These are phyloP conservation scores for Pelargonium hybrid DNA, from an alignment of 441 rosid species.

Conservation along the genomic window DNA sequence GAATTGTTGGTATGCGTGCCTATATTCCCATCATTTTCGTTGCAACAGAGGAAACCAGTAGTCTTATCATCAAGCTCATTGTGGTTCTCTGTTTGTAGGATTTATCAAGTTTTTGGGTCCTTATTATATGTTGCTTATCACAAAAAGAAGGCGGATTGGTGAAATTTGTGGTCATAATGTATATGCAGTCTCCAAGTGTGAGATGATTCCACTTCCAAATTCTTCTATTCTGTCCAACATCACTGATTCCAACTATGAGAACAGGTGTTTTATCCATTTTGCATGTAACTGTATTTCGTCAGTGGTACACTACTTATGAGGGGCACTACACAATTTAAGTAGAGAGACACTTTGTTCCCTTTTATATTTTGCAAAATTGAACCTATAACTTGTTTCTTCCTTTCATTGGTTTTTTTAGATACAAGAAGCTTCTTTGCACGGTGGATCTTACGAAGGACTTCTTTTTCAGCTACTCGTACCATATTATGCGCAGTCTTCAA, in stretches of 20 bases:
- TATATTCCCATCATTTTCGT: neutral
- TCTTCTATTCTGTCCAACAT: slow-evolving; percentile 44
- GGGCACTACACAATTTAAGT: too few species aligned
- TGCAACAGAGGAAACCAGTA: neutral
- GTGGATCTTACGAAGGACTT: slow-evolving; percentile 98
- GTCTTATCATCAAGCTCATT: neutral
- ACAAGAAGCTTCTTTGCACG: slow-evolving; percentile 83
- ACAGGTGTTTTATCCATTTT: slow-evolving; percentile 56
- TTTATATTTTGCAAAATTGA: neutral
- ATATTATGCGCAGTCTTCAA: slow-evolving; percentile 89
- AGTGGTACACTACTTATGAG: slow-evolving; percentile 18
- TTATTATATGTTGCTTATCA: slow-evolving; percentile 59
- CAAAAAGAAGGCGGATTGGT: slow-evolving; percentile 60
- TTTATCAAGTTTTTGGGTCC: slow-evolving; percentile 68
- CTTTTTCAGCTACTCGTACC: slow-evolving; percentile 94
- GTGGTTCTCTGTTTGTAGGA: slow-evolving; percentile 29
- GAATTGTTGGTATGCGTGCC: slow-evolving; percentile 46
- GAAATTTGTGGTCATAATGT: slow-evolving; percentile 53
- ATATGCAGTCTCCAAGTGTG: slow-evolving; percentile 49
- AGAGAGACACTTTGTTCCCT: slow-evolving; percentile 1
- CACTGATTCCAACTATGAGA: slow-evolving; percentile 57
- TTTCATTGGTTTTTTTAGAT: slow-evolving; percentile 43
- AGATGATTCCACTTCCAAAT: slow-evolving; percentile 45
- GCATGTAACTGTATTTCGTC: slow-evolving; percentile 42
- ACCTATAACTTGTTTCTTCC: too few species aligned